phyloP scores from a whole-genome alignment of 2,329 filamentous ascomycete genomes.

The Anthostomella pinea region DNA sequence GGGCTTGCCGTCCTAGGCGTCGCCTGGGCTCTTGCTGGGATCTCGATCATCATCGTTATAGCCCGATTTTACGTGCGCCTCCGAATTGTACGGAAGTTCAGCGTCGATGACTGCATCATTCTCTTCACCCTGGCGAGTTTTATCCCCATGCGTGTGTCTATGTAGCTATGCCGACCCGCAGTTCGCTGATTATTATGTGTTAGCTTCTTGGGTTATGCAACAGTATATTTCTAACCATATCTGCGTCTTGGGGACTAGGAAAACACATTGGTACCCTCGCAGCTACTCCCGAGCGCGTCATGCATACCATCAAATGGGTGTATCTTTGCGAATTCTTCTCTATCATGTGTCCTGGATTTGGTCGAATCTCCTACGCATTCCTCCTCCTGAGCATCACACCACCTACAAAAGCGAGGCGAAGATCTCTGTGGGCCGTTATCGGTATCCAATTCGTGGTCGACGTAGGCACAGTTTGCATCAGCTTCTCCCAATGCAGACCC shows the following conservation, averaged over 20 bases:
- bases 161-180: no score
- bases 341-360: slow-evolving; percentile 13
- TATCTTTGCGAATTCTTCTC: slow-evolving; percentile 16
- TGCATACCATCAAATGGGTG: slow-evolving; percentile 17
- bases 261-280: slow-evolving; percentile 5
- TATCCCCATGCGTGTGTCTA: no score
- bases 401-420: slow-evolving; percentile 5
- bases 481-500: slow-evolving; percentile 14
- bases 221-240: slow-evolving; percentile 11
- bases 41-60: no score
- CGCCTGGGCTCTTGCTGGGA: no score
- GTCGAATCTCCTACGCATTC: slow-evolving; percentile 16
- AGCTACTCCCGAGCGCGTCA: background rate
- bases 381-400: slow-evolving; percentile 12
- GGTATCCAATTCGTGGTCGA: slow-evolving; percentile 14
- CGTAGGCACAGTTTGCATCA: slow-evolving; percentile 12
- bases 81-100: no score
- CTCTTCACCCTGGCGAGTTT: no score
- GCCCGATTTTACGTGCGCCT: no score
- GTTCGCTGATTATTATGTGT: no score
- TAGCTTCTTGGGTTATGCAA: slow-evolving; percentile 11
- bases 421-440: slow-evolving; percentile 17
- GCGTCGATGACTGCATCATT: no score
- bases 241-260: slow-evolving; percentile 15
- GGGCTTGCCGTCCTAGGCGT: no score